Base-by-base conservation (phyloP, 192 early-diverging fungal genomes). In the Umbelopsis sp. region DNA sequence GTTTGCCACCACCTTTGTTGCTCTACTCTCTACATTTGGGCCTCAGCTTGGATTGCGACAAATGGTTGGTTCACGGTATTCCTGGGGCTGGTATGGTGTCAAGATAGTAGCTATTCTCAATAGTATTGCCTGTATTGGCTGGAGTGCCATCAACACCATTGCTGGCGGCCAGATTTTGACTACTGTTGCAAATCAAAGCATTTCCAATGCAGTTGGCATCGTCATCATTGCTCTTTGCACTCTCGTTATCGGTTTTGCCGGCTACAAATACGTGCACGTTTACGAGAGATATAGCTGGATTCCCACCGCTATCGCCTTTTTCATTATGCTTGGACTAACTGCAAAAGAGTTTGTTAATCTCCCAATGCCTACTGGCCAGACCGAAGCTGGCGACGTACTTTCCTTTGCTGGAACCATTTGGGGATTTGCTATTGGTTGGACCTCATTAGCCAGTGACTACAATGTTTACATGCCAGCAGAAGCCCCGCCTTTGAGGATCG, bases 51-150 rank as follows among this genome's bases (percentile, higher is more conserved):
- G 78, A 35, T 48, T 79, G 20, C 18, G 78, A 1, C 74, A 78
- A 47, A 79, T 79, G 78, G 69, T 79, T 48, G 47, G 75, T 46
- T 45, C 78, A 18, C 68, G 78, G 10, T 79, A 72, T 67, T 64
- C 76, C 12, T 79, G 75, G 52, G 78, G 78, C 16, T 79, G 41
- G 49, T 75, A 30, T 53, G 77, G 69, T 3, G 66, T 47, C 21
- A 74, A 66, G 18, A 50, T 79, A n/a, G 64, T 79, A 1, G 55
- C 78, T 20, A 49, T 79, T 4, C 58, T 79, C 21, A 79, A 79
- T 41, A 49, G 71, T 23, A 47, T 76, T 64, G 74, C 77, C 11
- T 67, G 68, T 48, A 64, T 78, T 35, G 78, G 64, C 2, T 79
- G 71, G 64, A 69, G 65, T 49, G 58, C 67, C 25, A 67, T 79